A percentile compares a stretch with the other conserved stretches of the same genome.
phyloP scores from a whole-genome alignment of 1,284 basidiomycete genomes.

The Takashimella tepidaria region DNA sequence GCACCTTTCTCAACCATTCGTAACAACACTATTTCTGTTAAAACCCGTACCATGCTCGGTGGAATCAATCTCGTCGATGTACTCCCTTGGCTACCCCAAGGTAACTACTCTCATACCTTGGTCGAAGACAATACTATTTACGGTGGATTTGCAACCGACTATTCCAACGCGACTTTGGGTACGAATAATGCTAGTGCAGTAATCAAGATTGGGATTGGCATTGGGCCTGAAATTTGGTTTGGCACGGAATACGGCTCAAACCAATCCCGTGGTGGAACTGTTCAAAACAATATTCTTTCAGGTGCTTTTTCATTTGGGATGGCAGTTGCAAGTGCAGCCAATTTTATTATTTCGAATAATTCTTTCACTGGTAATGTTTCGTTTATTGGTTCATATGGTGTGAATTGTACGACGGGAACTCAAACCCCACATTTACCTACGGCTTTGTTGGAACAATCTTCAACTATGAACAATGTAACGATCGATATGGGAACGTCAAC shows the following conservation, averaged over 20 bases:
- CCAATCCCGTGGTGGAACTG: constrained; percentile 57
- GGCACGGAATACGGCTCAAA: constrained; percentile 56
- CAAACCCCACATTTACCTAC: constrained; percentile 43
- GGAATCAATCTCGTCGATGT: constrained; percentile 75
- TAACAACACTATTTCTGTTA: constrained; percentile 66
- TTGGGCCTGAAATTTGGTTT: constrained; percentile 75
- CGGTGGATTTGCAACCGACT: constrained; percentile 22
- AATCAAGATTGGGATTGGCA: constrained; percentile 45
- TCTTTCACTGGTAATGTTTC: constrained; percentile 63
- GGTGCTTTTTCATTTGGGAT: constrained; percentile 54
- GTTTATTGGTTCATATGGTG: constrained; percentile 66
- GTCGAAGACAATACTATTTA: constrained; percentile 65
- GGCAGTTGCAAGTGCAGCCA: constrained; percentile 59
- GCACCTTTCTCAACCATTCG: constrained; percentile 66
- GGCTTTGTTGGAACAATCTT: constrained; percentile 23
- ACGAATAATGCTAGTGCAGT: constrained; percentile 28
- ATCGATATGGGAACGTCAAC: constrained; percentile 15
- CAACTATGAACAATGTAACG: constrained; percentile 22
- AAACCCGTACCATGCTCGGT: constrained; percentile 63
- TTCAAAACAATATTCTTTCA: constrained; percentile 61
- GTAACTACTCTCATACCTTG: constrained; percentile 63
- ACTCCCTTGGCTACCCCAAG: constrained; percentile 57
- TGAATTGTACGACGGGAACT: constrained; percentile 60
- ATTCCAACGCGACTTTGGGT: constrained; percentile 24
- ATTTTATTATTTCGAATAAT: constrained; percentile 66